phyloP scores from a whole-genome alignment of 148 eudicot genomes.

The Chenopodium quinoa region DNA sequence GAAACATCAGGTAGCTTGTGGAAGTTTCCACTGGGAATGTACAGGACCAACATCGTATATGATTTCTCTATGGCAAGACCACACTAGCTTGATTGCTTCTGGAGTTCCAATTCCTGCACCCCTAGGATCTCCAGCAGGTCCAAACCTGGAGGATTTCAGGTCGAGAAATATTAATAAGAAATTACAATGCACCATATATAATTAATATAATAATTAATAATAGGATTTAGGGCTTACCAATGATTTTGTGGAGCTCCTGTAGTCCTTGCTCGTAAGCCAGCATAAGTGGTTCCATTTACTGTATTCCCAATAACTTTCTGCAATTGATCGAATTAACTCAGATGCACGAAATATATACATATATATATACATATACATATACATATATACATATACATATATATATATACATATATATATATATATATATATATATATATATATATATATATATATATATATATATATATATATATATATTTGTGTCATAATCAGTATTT shows the following conservation, averaged over 20 bases:
- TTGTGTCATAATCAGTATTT: slow-evolving; percentile 1
- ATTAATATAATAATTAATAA: not conserved
- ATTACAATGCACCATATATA: not conserved
- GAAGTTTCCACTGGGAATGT: slow-evolving; percentile 67
- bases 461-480: not conserved
- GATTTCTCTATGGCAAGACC: slow-evolving; percentile 97
- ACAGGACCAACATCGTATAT: slow-evolving; percentile 89
- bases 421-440: too few relatives aligned
- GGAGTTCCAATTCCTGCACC: slow-evolving; percentile 99
- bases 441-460: too few relatives aligned
- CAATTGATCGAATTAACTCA: slow-evolving; percentile 14
- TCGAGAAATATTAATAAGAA: not conserved
- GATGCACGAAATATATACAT: not conserved
- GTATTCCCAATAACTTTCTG: slow-evolving; percentile 87
- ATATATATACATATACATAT: too few relatives aligned
- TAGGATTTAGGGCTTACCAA: slow-evolving; percentile 46
- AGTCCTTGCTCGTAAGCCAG: slow-evolving; percentile 94
- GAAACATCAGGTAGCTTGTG: slow-evolving; percentile 12
- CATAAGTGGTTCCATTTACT: slow-evolving; percentile 96
- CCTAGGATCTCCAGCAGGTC: slow-evolving; percentile 97
- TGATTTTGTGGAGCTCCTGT: slow-evolving; percentile 99
- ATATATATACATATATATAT: too few relatives aligned
- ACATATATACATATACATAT: too few relatives aligned
- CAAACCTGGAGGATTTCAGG: slow-evolving; percentile 61
- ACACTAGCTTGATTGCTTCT: slow-evolving; percentile 95